Conservation (phyloP, 164 flowering plant genomes). For the Vitis rupestris region DNA sequence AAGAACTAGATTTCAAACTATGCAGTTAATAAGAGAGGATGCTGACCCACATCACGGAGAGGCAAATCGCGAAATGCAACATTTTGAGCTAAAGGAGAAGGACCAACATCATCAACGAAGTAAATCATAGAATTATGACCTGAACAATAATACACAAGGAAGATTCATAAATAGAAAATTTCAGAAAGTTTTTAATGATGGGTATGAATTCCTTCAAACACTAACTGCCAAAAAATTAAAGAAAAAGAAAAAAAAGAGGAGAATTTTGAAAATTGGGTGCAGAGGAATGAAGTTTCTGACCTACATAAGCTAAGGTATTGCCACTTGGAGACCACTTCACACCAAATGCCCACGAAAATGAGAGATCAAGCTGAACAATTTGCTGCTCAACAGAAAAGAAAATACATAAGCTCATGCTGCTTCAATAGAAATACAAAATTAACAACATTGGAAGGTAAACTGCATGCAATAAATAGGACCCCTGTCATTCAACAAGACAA, state of each 20-base stretch:
- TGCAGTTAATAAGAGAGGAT: constrained; percentile 55
- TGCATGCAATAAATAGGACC: not conserved
- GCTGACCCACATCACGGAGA: constrained; percentile 99
- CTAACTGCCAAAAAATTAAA: not conserved
- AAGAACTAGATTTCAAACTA: not conserved
- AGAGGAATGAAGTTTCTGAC: constrained; percentile 48
- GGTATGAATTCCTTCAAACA: not conserved
- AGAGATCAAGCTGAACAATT: constrained; percentile 98
- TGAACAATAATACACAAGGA: constrained; percentile 23
- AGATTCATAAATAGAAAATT: not conserved
- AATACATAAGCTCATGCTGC: not conserved
- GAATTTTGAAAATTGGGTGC: not conserved
- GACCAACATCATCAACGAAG: constrained; percentile 97
- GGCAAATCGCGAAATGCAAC: constrained; percentile 94
- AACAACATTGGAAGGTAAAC: not conserved
- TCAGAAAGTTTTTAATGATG: no score
- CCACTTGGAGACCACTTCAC: constrained; percentile 99
- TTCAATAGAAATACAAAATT: not conserved
- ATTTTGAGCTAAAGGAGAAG: constrained; percentile 90
- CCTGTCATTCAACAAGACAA: no score
- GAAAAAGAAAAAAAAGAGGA: not conserved
- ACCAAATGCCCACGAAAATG: constrained; percentile 94
- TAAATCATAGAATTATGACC: constrained; percentile 97
- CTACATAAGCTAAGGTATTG: constrained; percentile 93
- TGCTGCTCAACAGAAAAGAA: constrained; percentile 58